Percentiles rank a stretch among this genome's conserved stretches.
Evolutionary conservation across 2,329 filamentous ascomycete species (phyloP).

Genomic region (Aaosphaeria pasadenensis): DNA sequence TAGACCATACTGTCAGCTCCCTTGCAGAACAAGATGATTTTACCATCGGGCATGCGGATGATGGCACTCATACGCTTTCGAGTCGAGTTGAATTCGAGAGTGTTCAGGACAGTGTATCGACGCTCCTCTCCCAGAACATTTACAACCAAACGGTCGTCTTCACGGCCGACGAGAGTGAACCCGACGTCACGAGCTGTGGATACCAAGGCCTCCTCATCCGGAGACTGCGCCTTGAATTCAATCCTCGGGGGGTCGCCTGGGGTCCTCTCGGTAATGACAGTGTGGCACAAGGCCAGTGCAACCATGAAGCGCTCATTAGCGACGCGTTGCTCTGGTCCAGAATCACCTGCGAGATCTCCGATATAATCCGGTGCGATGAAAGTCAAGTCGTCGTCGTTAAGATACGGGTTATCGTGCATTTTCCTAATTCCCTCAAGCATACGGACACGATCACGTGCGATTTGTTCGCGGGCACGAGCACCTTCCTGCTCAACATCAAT

Average conservation of each 20-base stretch:
- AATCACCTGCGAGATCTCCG: slow-evolving; percentile 73
- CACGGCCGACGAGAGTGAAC: slow-evolving; percentile 83
- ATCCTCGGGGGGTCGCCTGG: slow-evolving; percentile 90
- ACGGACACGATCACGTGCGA: slow-evolving; percentile 70
- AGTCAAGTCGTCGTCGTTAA: slow-evolving; percentile 84
- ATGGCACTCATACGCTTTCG: slow-evolving; percentile 98
- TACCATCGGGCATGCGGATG: slow-evolving; percentile 86
- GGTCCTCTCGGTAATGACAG: slow-evolving; percentile 85
- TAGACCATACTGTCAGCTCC: slow-evolving; percentile 98
- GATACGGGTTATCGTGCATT: slow-evolving; percentile 84
- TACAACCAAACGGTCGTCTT: slow-evolving; percentile 75
- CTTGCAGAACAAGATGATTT: slow-evolving; percentile 92
- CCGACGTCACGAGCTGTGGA: slow-evolving; percentile 93
- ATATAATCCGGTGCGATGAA: slow-evolving; percentile 92
- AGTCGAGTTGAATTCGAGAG: slow-evolving; percentile 94
- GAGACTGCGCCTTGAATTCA: slow-evolving; percentile 94
- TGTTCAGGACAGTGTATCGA: slow-evolving; percentile 85
- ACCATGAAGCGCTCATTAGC: slow-evolving; percentile 93
- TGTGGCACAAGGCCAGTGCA: slow-evolving; percentile 91
- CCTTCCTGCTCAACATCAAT: slow-evolving; percentile 81
- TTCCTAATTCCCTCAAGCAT: slow-evolving; percentile 72
- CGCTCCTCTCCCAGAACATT: slow-evolving; percentile 85
- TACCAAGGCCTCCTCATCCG: slow-evolving; percentile 92
- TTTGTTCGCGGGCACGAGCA: slow-evolving; percentile 69
- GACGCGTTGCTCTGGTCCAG: slow-evolving; percentile 70